Evolutionary conservation across 176 grass and related monocot species (phyloP).

Genomic region (Aegilops umbellulata): DNA sequence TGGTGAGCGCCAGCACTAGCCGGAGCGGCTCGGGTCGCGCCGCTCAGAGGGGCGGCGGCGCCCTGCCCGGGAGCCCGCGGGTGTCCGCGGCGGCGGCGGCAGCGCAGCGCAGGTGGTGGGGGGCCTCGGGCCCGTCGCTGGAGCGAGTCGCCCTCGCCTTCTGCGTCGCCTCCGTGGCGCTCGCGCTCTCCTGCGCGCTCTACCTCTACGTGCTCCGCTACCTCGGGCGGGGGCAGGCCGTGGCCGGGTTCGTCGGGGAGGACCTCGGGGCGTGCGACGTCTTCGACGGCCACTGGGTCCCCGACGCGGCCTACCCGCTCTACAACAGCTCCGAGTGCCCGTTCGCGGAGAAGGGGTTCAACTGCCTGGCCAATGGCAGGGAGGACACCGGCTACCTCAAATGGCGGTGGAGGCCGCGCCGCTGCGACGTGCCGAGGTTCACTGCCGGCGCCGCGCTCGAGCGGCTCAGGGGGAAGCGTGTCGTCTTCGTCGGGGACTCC

Average conservation of each 20-base stretch:
- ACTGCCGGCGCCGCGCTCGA: constrained; percentile 44
- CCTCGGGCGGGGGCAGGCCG: constrained; percentile 26
- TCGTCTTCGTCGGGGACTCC: constrained; percentile 92
- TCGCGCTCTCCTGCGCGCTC: constrained; percentile 57
- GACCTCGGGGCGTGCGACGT: constrained; percentile 51
- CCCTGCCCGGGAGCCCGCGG: constrained; percentile 54
- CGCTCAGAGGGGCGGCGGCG: constrained; percentile 35
- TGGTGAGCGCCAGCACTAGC: constrained; percentile 46
- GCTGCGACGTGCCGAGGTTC: constrained; percentile 68
- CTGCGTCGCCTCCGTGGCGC: constrained; percentile 49
- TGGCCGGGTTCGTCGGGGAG: constrained; percentile 34
- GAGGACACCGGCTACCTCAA: constrained; percentile 71
- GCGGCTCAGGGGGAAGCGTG: constrained; percentile 73
- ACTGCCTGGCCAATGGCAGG: constrained; percentile 90
- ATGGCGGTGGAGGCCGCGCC: constrained; percentile 85
- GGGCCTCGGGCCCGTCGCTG: constrained; percentile 32
- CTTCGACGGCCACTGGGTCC: constrained; percentile 83
- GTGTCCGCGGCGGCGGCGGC: constrained; percentile 21
- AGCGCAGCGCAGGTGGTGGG: constrained; percentile 58
- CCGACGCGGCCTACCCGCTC: constrained; percentile 46
- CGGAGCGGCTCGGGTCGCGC: constrained; percentile 36
- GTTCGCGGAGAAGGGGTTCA: constrained; percentile 86
- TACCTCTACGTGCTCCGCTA: constrained; percentile 68
- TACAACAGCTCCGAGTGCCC: constrained; percentile 88
- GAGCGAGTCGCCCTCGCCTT: constrained; percentile 35